Percentiles rank a stretch among this genome's conserved stretches.
Conservation (phyloP, 352 stramenopile genomes). For the Aphanomyces astaci region DNA sequence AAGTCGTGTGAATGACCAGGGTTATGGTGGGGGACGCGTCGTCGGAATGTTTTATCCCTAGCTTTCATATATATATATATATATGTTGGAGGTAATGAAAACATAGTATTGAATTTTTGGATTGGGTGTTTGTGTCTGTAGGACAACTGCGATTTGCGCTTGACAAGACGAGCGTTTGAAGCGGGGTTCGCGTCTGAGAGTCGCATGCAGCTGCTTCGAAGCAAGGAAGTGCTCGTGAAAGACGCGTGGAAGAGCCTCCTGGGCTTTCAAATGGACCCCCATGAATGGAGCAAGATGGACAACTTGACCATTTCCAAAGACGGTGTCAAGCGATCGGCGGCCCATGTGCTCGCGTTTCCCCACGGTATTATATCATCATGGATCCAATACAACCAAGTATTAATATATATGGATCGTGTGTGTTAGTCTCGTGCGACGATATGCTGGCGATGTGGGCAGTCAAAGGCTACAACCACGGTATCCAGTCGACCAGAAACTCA, state of each 20-base stretch:
- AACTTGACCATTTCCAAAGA: slow-evolving; percentile 67
- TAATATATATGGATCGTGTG: not conserved
- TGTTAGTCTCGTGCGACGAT: slow-evolving; percentile 27
- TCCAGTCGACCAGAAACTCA: too few species aligned
- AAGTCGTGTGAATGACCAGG: too few species aligned
- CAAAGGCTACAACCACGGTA: slow-evolving; percentile 38
- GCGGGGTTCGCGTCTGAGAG: slow-evolving; percentile 53
- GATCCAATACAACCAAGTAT: too few species aligned
- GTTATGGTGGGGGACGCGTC: not conserved
- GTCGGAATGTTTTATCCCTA: too few species aligned
- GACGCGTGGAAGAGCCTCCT: slow-evolving; percentile 44
- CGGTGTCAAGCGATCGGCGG: slow-evolving; percentile 70
- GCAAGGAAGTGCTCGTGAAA: slow-evolving; percentile 74
- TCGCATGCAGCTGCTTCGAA: slow-evolving; percentile 73
- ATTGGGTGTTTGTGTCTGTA: not conserved
- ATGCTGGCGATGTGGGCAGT: slow-evolving; percentile 54
- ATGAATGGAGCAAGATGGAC: slow-evolving; percentile 76
- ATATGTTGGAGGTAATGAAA: too few species aligned
- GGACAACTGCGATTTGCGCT: slow-evolving; percentile 96
- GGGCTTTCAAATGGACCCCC: slow-evolving; percentile 51
- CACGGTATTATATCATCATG: slow-evolving; percentile 36
- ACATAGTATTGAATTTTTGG: too few species aligned
- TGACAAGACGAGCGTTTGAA: slow-evolving; percentile 91
- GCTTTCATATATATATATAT: too few species aligned
- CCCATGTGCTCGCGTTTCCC: slow-evolving; percentile 62